Percentiles rank a stretch among this genome's conserved stretches.
Evolutionary conservation across 2,329 filamentous ascomycete genomes (phyloP).

Genomic region (Paecilomyces dactylethromorphus): DNA sequence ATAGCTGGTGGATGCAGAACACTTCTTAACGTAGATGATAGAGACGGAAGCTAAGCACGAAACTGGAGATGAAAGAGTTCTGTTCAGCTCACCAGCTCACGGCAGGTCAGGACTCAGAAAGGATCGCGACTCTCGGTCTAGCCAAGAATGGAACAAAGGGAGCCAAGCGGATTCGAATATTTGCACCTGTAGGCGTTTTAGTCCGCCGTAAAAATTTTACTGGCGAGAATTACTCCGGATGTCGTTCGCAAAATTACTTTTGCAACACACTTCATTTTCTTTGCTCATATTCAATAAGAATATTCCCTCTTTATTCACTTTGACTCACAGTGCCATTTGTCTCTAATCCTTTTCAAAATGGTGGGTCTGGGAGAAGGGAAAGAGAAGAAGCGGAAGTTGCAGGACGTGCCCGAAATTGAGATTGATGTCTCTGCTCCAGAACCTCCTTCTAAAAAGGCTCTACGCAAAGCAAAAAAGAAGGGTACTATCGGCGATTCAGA

Average conservation of each 20-base stretch:
- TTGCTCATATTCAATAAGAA: background rate
- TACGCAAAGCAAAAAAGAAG: constrained; percentile 78
- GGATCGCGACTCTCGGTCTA: constrained; percentile 3
- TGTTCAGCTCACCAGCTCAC: background rate
- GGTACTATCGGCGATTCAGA: constrained; percentile 1
- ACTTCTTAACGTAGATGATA: background rate
- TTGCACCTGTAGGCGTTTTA: constrained; percentile 17
- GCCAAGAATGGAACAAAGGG: background rate
- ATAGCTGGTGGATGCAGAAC: constrained; percentile 13
- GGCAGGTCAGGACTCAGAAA: constrained; percentile 1
- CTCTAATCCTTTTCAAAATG: constrained; percentile 16
- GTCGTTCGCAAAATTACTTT: background rate
- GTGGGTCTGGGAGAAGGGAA: constrained; percentile 17
- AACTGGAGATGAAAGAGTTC: background rate
- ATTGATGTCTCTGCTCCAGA: constrained; percentile 87
- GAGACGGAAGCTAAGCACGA: background rate
- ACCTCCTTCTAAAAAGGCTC: constrained; percentile 88
- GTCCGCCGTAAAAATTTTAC: constrained; percentile 19
- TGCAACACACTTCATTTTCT: background rate
- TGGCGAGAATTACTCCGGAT: background rate
- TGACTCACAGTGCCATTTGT: background rate
- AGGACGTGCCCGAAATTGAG: constrained; percentile 60
- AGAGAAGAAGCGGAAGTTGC: constrained; percentile 65
- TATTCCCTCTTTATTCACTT: background rate
- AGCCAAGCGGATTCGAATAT: constrained; percentile 4